phyloP scores from a whole-genome alignment of 2,329 filamentous ascomycete species.

The Knufia petricola region DNA sequence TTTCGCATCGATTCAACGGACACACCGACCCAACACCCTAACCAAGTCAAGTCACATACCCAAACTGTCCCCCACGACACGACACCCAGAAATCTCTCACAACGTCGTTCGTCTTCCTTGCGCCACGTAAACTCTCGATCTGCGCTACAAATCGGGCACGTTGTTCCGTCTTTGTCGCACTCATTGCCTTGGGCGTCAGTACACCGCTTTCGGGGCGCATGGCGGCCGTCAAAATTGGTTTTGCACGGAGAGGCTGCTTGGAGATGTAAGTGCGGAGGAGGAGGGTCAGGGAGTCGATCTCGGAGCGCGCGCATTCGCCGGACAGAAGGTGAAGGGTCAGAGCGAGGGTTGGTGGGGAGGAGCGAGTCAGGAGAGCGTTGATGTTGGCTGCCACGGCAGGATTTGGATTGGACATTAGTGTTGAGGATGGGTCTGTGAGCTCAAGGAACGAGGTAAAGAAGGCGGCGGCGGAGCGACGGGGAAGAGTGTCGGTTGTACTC shows the following conservation, averaged over 20 bases:
- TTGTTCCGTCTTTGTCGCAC: constrained; percentile 28
- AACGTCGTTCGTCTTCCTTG: constrained; percentile 30
- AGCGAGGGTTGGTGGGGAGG: constrained; percentile 30
- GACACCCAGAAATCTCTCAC: constrained; percentile 36
- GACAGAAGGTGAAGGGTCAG: constrained; percentile 34
- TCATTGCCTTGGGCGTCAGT: constrained; percentile 14
- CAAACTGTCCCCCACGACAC: constrained; percentile 30
- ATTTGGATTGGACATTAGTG: constrained; percentile 9
- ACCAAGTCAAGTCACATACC: constrained; percentile 18
- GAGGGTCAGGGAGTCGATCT: constrained; percentile 34
- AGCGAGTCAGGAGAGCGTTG: constrained; percentile 27
- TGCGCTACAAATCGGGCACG: constrained; percentile 34
- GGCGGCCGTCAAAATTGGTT: constrained; percentile 29
- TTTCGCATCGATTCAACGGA: too few species aligned
- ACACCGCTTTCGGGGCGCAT: constrained; percentile 26
- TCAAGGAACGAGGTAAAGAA: constrained; percentile 36
- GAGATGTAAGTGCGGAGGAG: constrained; percentile 34
- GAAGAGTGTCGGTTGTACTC: constrained; percentile 34
- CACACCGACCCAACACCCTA: too few species aligned
- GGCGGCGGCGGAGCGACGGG: constrained; percentile 36
- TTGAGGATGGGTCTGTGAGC: constrained; percentile 17
- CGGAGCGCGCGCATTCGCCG: constrained; percentile 37
- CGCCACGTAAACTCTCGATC: constrained; percentile 31
- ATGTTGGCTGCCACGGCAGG: constrained; percentile 11
- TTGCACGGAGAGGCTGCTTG: constrained; percentile 33